Conservation (phyloP, 768 basidiomycete species). For the Tricholoma bakamatsutake region DNA sequence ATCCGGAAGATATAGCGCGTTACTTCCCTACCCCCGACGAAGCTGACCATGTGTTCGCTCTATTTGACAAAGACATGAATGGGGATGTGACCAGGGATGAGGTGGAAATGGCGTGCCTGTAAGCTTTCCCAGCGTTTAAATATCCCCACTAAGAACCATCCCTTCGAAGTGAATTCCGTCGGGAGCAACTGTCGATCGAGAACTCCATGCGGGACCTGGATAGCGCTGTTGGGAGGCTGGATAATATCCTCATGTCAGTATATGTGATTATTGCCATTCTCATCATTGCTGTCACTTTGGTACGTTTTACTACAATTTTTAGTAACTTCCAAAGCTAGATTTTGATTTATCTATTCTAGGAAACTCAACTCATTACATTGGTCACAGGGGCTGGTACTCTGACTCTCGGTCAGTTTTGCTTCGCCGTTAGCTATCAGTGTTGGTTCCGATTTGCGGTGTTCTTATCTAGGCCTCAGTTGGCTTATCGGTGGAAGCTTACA, state of each 20-base stretch:
- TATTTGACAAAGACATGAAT: conserved; percentile 70
- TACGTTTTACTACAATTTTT: conserved; percentile 26
- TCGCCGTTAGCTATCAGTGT: not conserved
- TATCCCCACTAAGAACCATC: conserved; percentile 4
- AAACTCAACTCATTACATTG: conserved; percentile 66
- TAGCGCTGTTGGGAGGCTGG: conserved; percentile 80
- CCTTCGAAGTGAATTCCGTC: conserved; percentile 61
- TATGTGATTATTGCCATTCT: conserved; percentile 66
- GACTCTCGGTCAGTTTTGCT: conserved; percentile 35
- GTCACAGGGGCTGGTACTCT: conserved; percentile 70
- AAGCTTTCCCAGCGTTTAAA: conserved; percentile 14
- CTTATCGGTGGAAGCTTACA: conserved; percentile 77
- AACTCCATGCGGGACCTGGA: conserved; percentile 87
- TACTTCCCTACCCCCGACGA: conserved; percentile 67
- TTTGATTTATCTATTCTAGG: conserved; percentile 32
- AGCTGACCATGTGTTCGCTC: conserved; percentile 57
- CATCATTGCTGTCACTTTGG: conserved; percentile 81
- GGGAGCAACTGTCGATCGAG: conserved; percentile 79
- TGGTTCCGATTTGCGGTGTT: conserved; percentile 1
- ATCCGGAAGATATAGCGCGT: conserved; percentile 61
- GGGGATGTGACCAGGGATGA: conserved; percentile 70
- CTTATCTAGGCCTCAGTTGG: conserved; percentile 66
- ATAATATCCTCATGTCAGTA: conserved; percentile 81
- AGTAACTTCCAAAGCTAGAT: conserved; percentile 1
- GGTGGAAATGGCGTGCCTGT: conserved; percentile 71